Evolutionary conservation across 1,284 basidiomycete species (phyloP), one percentile per base, ranked within the genome.

Genomic region (Gymnopus androsaceus): DNA sequence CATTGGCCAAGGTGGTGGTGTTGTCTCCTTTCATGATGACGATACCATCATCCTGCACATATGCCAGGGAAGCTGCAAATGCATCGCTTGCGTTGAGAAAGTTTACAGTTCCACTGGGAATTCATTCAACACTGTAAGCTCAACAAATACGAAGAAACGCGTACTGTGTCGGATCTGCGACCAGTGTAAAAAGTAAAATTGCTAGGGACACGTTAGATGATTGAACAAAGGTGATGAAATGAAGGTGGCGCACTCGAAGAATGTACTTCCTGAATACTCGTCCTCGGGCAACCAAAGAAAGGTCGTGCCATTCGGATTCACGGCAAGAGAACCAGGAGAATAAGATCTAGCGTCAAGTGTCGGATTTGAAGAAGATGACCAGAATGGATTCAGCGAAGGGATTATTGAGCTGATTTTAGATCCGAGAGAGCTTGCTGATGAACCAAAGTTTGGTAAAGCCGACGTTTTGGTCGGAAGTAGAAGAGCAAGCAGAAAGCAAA

Each of bases 11-110:
- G 68, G 69, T 71, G 15, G 78, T 84, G 1, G 78, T 83, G 63
- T 89, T 77, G 57, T 90, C 88, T 11, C 85, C 87, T 64, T 85
- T 83, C 87, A 90, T 90, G 27, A 89, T 76, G 23, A 87, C 85
- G 40, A 77, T 78, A 27, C 78, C 79, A 63, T 86, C 73, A 15
- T 76, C 73, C 27, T 77, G 75, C 15, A 86, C 78, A 65, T 76
- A 87, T 4, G 76, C 77, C 7, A 87, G 73, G 33, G 73, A 70
- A 37, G 73, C 62, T 15, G 69, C 66, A 62, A 81, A 76, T 9
- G 85, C 84, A 37, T 71, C 75, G 23, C 69, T 65, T 46, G 67
- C 60, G 62, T 83, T 71, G 42, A 84, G 77, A 65, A 85, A 88
- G 51, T 82, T 87, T 55, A 88, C 85, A 53, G 73, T 74, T 48